These are phyloP conservation scores for Allomyces arbusculus DNA, from an alignment of 192 early-diverging fungal species.

Conservation along the genomic window DNA sequence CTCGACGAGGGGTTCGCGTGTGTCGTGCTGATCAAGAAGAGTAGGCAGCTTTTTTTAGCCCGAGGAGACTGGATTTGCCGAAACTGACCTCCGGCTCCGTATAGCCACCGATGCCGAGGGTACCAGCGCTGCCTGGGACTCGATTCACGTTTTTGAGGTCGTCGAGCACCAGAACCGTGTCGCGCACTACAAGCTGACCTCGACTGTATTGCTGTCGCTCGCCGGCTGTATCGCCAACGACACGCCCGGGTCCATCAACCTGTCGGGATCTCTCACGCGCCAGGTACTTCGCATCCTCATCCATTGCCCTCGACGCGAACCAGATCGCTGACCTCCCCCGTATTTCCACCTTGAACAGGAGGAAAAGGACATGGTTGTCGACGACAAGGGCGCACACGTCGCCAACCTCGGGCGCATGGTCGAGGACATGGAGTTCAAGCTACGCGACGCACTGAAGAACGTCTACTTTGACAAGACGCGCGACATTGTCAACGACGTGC, in stretches of 20 bases:
- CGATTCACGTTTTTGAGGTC: conserved; percentile 90
- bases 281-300: conserved; percentile 29
- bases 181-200: conserved; percentile 90
- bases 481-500: conserved; percentile 86
- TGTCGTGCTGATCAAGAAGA: conserved; percentile 89
- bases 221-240: conserved; percentile 29
- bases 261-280: conserved; percentile 81
- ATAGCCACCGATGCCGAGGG: conserved; percentile 31
- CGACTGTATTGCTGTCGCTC: conserved; percentile 82
- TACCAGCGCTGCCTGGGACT: conserved; percentile 90
- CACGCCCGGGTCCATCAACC: conserved; percentile 45
- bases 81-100: not conserved
- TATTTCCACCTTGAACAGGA: conserved; percentile 7
- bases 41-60: conserved; percentile 24
- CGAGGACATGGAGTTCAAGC: conserved; percentile 95
- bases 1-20: conserved; percentile 72
- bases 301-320: not conserved
- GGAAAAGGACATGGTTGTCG: conserved; percentile 63
- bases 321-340: not conserved
- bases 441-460: conserved; percentile 80
- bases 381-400: conserved; percentile 56
- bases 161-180: conserved; percentile 51
- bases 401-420: conserved; percentile 89
- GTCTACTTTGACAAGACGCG: conserved; percentile 97
- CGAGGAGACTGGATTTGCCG: too few relatives aligned